Conservation (phyloP, 148 eudicot species). For the Rhododendron henanense region DNA sequence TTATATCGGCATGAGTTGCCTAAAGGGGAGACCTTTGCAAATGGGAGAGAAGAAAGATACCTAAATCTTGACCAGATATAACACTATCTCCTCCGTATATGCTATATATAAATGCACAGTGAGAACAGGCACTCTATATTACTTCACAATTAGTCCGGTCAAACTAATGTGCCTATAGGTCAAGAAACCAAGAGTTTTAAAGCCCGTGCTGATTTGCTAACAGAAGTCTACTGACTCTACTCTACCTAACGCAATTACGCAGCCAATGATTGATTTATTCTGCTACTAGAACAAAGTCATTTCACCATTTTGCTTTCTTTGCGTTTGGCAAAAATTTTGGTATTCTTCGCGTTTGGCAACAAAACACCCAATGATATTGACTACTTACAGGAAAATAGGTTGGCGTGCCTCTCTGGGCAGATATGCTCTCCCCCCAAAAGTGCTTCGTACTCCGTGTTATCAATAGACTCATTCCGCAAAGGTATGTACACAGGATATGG, state of each 20-base stretch:
- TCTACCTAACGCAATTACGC: neutral
- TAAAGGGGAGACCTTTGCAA: too few species aligned
- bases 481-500: conserved; percentile 51
- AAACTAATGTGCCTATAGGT: neutral
- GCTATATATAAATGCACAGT: neutral
- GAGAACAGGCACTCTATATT: neutral
- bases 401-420: conserved; percentile 62
- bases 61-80: too few species aligned
- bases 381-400: conserved; percentile 51
- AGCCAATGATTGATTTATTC: neutral
- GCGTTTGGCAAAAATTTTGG: neutral
- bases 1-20: too few species aligned
- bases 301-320: neutral
- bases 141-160: neutral
- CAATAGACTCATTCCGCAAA: conserved; percentile 29
- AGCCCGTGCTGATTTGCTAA: neutral
- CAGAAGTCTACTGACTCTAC: neutral
- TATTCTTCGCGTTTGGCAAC: neutral
- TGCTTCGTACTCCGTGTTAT: conserved; percentile 40
- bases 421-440: too few species aligned
- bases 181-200: neutral
- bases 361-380: neutral
- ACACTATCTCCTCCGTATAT: too few species aligned
- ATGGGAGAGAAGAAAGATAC: too few species aligned
- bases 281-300: neutral